Evolutionary conservation across 1,284 basidiomycete genomes (phyloP), one percentile per base, ranked within the genome.

Genomic region (Lentinus polychrous): DNA sequence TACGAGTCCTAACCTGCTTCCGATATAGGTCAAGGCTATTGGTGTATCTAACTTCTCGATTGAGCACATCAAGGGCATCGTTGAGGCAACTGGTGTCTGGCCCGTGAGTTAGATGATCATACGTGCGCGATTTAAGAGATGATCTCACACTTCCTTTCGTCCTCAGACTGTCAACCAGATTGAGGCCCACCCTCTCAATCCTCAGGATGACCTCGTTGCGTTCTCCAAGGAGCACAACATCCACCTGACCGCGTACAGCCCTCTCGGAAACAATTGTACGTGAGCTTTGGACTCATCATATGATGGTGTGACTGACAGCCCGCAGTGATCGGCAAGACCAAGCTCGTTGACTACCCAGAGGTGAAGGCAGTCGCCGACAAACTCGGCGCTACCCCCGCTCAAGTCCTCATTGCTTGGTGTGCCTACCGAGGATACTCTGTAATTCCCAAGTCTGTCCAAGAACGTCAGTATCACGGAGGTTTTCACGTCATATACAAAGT

Each of bases 11-110:
- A 3, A 34, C 20, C 8, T 44, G 31, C 17, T 17, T 20, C 12
- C 22, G 22, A n/a, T 23, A 12, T 38, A 79, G 74, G 81, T 81
- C 61, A 72, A 68, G 58, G 71, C 74, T 2, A 69, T 87, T 51
- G 86, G 85, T 53, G 90, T 94, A 11, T 90, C 86, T 54, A 94
- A 94, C 76, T 93, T 91, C 65, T 81, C 76, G 27, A 69, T 83
- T 45, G 70, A 73, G 38, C 73, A 84, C 43, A 67, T 93, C 49
- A 67, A 89, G 61, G 83, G 72, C 31, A 77, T 94, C 61, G 84
- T 83, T 58, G 69, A 77, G 11, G 86, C 79, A 2, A 91, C 90
- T 3, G 86, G 86, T 17, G 83, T 87, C 47, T 76, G 81, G 47
- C 91, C 91, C 17, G 85, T 69, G 51, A 20, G 62, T 55, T 1